Conservation (phyloP, 768 basidiomycete genomes). For the Lyophyllum semitale region DNA sequence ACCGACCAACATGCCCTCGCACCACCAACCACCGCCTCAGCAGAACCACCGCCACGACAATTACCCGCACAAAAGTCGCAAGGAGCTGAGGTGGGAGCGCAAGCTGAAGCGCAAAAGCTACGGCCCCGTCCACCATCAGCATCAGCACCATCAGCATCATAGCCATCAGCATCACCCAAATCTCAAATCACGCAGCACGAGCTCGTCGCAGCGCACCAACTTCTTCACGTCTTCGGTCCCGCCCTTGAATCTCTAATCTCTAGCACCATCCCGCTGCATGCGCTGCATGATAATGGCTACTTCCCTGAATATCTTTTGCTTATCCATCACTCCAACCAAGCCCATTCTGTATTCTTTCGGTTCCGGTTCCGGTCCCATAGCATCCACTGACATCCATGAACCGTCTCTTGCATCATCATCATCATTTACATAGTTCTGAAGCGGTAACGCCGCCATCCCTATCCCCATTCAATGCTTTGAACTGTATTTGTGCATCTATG, state of each 20-base stretch:
- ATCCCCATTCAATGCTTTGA: slow-evolving; percentile 1
- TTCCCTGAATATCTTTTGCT: not conserved
- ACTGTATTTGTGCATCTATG: slow-evolving; percentile 8
- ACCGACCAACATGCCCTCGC: slow-evolving; percentile 41
- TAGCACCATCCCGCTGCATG: slow-evolving; percentile 2
- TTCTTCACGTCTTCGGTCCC: slow-evolving; percentile 22
- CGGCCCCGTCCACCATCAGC: slow-evolving; percentile 42
- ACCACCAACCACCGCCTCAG: slow-evolving; percentile 30
- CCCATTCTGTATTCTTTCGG: not conserved
- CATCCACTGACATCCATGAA: not conserved
- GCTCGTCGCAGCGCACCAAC: slow-evolving; percentile 19
- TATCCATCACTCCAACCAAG: not conserved
- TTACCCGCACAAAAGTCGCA: slow-evolving; percentile 53
- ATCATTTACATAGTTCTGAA: not conserved
- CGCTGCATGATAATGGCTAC: not conserved
- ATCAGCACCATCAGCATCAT: slow-evolving; percentile 46
- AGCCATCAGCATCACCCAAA: slow-evolving; percentile 36
- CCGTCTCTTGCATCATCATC: slow-evolving; percentile 5
- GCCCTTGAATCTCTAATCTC: slow-evolving; percentile 21
- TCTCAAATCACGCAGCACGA: slow-evolving; percentile 20
- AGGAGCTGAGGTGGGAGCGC: slow-evolving; percentile 68
- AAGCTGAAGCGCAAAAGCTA: slow-evolving; percentile 66
- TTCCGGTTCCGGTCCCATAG: not conserved
- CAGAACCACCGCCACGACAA: slow-evolving; percentile 40
- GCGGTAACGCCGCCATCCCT: not conserved